Percentiles rank a stretch among this genome's conserved stretches.
Conservation (phyloP, 495 filamentous ascomycete species). For the Penicillium tannophilum region DNA sequence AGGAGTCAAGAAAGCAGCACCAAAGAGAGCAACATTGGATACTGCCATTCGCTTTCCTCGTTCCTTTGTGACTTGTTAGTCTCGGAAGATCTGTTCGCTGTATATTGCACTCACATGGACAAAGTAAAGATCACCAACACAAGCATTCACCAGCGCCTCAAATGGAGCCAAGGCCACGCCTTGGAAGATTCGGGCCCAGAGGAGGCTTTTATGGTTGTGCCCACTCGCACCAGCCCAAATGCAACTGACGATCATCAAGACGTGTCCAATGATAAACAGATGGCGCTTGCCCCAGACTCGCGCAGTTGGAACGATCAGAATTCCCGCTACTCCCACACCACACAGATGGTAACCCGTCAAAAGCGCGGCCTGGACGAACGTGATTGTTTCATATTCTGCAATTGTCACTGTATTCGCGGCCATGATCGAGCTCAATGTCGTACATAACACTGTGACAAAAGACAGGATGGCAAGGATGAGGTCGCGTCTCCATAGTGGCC, state of each 20-base stretch:
- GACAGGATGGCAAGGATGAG: conserved; percentile 77
- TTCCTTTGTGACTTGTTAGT: conserved; percentile 50
- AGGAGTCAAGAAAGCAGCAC: conserved; percentile 89
- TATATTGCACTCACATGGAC: conserved; percentile 62
- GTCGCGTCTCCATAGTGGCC: conserved; percentile 87
- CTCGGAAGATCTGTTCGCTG: neutral
- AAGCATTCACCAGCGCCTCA: conserved; percentile 75
- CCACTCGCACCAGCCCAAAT: conserved; percentile 77
- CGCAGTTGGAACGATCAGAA: conserved; percentile 84
- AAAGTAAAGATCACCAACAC: conserved; percentile 75
- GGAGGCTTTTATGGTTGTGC: conserved; percentile 64
- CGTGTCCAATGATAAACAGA: conserved; percentile 75
- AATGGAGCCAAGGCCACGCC: conserved; percentile 76
- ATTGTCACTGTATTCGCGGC: conserved; percentile 83
- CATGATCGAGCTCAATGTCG: conserved; percentile 78
- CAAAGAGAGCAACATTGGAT: conserved; percentile 85
- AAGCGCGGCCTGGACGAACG: conserved; percentile 73
- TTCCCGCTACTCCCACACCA: conserved; percentile 76
- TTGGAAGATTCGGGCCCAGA: conserved; percentile 77
- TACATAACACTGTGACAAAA: conserved; percentile 76
- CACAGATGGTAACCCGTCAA: conserved; percentile 88
- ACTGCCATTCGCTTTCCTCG: conserved; percentile 88
- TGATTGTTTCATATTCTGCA: conserved; percentile 55
- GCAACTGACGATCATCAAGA: conserved; percentile 70
- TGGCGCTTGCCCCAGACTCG: conserved; percentile 92